Base-by-base conservation (phyloP, 2,329 filamentous ascomycete genomes). In the Elsinoe australis region DNA sequence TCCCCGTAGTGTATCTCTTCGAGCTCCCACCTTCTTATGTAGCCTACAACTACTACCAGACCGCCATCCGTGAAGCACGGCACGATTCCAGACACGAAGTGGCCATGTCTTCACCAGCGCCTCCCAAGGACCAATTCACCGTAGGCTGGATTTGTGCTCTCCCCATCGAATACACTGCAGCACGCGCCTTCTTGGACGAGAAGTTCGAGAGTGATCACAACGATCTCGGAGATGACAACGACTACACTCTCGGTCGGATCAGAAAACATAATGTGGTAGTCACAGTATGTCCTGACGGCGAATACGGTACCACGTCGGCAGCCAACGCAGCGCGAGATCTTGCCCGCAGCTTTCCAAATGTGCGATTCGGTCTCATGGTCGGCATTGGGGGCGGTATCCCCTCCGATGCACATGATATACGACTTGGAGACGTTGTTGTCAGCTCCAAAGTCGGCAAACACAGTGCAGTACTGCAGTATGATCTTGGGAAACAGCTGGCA, bases 351-450 rank as follows among this genome's bases (percentile, higher is more conserved):
- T 55, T 56, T 34, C 47, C 38, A 17, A 28, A 15, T 15, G 22
- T 59, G 29, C 31, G 46, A 8, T 39, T 58, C 17, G 54, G 56
- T 3, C 41, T 59, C 4, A 52, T 58, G 52, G 55, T 59, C 1
- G 56, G 56, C 9, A 58, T 59, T 18, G 56, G 56, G 10, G 56
- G 56, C 7, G 56, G 55, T 5, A 53, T 55, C 5, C 56, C 56
- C 1, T 44, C 33, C 10, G 9, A 14, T n/a, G 29, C 47, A n/a
- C 17, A 32, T 6, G 56, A 60, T 14, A 56, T 62, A 4, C 53
- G 55, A 1, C 57, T 62, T 8, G 59, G 59, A 2, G 59, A 61
- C 34, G 47, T 61, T 7, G 54, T 57, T 0, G 54, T 61, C 8
- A 59, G 59, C 46, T 48, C 49, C 17, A 56, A 56, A 1, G 31